Evolutionary conservation across 306 rosid species (phyloP), one percentile per base, ranked within the genome.

Genomic region (Pachyrhizus erosus): DNA sequence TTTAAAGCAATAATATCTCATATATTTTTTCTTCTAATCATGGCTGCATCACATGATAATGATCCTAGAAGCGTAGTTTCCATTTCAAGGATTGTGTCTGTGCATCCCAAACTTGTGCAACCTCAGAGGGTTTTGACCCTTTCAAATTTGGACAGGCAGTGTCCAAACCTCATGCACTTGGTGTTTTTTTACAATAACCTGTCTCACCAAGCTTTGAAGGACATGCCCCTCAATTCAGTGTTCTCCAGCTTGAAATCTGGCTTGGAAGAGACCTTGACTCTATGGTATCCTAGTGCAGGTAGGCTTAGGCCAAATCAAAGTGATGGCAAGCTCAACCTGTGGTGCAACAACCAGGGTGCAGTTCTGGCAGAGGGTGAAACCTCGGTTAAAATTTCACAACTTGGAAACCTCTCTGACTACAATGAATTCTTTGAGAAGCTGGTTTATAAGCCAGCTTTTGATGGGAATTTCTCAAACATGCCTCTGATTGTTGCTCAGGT

Each of bases 401-500:
- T 93, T 71, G 94, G 96, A 31, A 90, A 93, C 76, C 91, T 88
- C 73, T 87, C 96, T 65, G 82, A 87, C 85, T 90, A 89, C 69
- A 87, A 78, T 82, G 58, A 87, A 0, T 88, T 93, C 84, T 84
- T 88, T 64, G 96, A 90, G 74, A 86, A 83, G 24, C 85, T 93
- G 82, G 96, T 91, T 80, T 85, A 76, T 77, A 87, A 81, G 85
- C 91, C 94, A 73, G 76, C 76, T 84, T 86, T 85, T 84, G 83
- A 83, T 90, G 89, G 84, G 9, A 69, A 88, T 75, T 81, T 91
- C 86, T 87, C 90, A n/a, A 77, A 77, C 70, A 89, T 91, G 89
- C 97, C 96, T 49, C 76, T 93, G 52, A 78, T 91, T 82, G 97
- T 84, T 85, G 97, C 91, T 71, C 97, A 93, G 96, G 97, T 93